Evolutionary conservation across 257 asterid genomes (phyloP).

Genomic region (Penstemon newberryi): DNA sequence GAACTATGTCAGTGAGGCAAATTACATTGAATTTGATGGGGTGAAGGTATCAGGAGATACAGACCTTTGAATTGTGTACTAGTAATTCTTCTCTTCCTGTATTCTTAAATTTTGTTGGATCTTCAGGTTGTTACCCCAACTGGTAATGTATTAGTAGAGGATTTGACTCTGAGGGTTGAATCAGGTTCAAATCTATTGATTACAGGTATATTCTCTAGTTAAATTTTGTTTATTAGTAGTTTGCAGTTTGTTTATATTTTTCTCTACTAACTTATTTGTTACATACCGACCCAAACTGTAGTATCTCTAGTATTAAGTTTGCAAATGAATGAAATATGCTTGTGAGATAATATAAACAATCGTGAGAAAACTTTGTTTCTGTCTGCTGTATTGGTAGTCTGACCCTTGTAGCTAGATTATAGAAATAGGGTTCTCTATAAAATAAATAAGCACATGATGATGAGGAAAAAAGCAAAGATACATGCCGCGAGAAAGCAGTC

Average conservation of each 20-base stretch:
- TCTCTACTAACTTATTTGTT: constrained; percentile 8
- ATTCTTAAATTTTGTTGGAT: constrained; percentile 29
- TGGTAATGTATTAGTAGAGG: constrained; percentile 91
- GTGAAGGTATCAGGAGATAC: constrained; percentile 67
- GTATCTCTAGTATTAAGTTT: constrained; percentile 9
- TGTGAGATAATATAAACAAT: constrained; percentile 15
- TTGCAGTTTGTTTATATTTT: constrained; percentile 24
- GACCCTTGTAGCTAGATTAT: constrained; percentile 1
- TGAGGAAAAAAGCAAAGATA: not conserved
- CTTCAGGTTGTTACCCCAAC: constrained; percentile 97
- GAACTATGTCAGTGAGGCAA: constrained; percentile 93
- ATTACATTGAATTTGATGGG: constrained; percentile 84
- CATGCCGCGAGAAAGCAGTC: not conserved
- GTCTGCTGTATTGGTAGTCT: not conserved
- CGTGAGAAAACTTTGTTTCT: not conserved
- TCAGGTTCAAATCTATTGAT: constrained; percentile 98
- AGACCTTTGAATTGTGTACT: constrained; percentile 24
- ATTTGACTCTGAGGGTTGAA: constrained; percentile 81
- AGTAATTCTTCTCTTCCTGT: constrained; percentile 24
- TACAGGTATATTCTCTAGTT: constrained; percentile 57
- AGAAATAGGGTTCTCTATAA: not conserved
- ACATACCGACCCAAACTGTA: not conserved
- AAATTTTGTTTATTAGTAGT: constrained; percentile 1
- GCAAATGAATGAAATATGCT: constrained; percentile 3
- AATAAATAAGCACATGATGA: not conserved